Conservation (phyloP, 75 land plant genomes). For the Selaginella moellendorffii region DNA sequence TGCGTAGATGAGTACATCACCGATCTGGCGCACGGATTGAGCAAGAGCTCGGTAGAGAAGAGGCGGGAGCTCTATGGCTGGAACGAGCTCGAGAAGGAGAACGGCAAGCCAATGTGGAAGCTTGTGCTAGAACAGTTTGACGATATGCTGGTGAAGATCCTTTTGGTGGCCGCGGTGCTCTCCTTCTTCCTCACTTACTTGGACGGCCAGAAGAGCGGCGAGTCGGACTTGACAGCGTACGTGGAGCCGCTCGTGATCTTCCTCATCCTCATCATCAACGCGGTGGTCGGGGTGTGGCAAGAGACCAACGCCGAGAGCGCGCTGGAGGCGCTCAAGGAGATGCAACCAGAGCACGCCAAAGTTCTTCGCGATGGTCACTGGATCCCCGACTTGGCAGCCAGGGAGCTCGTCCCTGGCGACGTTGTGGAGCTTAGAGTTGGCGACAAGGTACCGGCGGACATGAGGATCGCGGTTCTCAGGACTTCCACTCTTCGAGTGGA, state of each 20-base stretch:
- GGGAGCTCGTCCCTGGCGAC: slow-evolving; percentile 5
- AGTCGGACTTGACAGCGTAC: slow-evolving; percentile 45
- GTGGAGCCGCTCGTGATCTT: slow-evolving; percentile 78
- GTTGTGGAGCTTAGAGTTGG: slow-evolving; percentile 57
- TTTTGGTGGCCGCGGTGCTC: slow-evolving; percentile 52
- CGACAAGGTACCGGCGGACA: slow-evolving; percentile 81
- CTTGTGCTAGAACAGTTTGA: slow-evolving; percentile 73
- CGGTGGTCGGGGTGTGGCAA: slow-evolving; percentile 59
- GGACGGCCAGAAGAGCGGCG: slow-evolving; percentile 32
- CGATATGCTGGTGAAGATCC: slow-evolving; percentile 67
- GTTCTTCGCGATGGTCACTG: neutral
- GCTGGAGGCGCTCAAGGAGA: slow-evolving; percentile 2
- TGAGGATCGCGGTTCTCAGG: neutral
- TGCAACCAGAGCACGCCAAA: slow-evolving; percentile 6
- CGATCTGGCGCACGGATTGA: slow-evolving; percentile 36
- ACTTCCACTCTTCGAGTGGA: slow-evolving; percentile 3
- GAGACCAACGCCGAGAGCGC: slow-evolving; percentile 2
- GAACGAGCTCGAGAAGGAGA: slow-evolving; percentile 65
- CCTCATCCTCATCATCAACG: slow-evolving; percentile 29
- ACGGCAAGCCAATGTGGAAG: slow-evolving; percentile 58
- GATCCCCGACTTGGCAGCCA: neutral
- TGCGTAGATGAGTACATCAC: slow-evolving; percentile 48
- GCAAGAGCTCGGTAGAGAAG: slow-evolving; percentile 32
- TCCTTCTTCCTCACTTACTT: slow-evolving; percentile 51
- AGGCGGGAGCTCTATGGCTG: slow-evolving; percentile 38